phyloP scores from a whole-genome alignment of 768 basidiomycete genomes.

The Clitopilus passeckerianus region DNA sequence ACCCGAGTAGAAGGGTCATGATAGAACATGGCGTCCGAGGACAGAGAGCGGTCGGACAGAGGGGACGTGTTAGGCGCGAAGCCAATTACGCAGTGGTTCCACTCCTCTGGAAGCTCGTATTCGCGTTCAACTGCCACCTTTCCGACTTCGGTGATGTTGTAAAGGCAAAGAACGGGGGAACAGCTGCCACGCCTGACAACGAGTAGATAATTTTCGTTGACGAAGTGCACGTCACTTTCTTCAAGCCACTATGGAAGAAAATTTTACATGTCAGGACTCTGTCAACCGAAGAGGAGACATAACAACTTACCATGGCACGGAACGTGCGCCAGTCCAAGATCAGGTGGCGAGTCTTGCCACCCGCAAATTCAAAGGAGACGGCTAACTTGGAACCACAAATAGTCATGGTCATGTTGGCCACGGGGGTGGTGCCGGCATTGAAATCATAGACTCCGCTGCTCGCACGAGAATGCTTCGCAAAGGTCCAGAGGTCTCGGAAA shows the following conservation, averaged over 20 bases:
- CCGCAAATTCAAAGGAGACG: constrained; percentile 34
- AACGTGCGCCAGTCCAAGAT: constrained; percentile 47
- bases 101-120: constrained; percentile 53
- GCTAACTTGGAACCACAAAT: constrained; percentile 41
- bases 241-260: constrained; percentile 38
- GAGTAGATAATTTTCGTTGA: constrained; percentile 40
- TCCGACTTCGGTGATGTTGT: constrained; percentile 39
- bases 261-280: neutral
- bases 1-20: constrained; percentile 48
- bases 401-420: constrained; percentile 28
- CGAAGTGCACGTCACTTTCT: constrained; percentile 40
- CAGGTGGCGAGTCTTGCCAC: constrained; percentile 37
- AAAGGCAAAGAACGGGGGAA: constrained; percentile 35
- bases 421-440: constrained; percentile 27
- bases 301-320: constrained; percentile 33
- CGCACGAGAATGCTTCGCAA: constrained; percentile 47
- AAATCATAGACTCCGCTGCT: constrained; percentile 35
- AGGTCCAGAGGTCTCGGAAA: constrained; percentile 51
- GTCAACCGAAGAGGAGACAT: too few species aligned
- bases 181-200: constrained; percentile 32
- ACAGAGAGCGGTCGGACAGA: constrained; percentile 25
- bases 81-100: constrained; percentile 40
- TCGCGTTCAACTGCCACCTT: constrained; percentile 39
- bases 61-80: constrained; percentile 45
- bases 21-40: constrained; percentile 49